Percentiles rank a stretch among this genome's conserved stretches.
phyloP scores from a whole-genome alignment of 495 filamentous ascomycete species.

The Thermochaetoides thermophila region DNA sequence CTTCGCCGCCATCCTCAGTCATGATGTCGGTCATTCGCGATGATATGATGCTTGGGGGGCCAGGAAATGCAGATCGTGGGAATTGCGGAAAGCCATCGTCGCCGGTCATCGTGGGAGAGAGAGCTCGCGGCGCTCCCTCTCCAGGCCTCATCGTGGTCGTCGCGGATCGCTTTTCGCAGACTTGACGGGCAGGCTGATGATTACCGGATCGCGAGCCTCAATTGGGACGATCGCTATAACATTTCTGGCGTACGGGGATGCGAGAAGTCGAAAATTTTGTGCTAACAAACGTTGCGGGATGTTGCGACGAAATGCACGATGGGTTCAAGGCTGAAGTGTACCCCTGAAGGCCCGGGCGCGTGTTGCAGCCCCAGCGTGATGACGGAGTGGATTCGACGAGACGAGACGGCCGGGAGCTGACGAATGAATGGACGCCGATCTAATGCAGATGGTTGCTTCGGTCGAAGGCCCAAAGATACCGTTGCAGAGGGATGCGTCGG shows the following conservation, averaged over 20 bases:
- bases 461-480: too few relatives aligned
- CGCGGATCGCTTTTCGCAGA: too few relatives aligned
- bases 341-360: conserved; percentile 15
- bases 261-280: too few relatives aligned
- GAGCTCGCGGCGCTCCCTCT: conserved; percentile 18
- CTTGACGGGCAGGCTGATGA: too few relatives aligned
- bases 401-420: conserved; percentile 1
- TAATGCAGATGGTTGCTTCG: too few relatives aligned
- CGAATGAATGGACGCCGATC: too few relatives aligned
- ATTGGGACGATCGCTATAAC: conserved; percentile 1
- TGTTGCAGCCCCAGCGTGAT: conserved; percentile 2
- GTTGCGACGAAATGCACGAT: too few relatives aligned
- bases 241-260: conserved; percentile 4
- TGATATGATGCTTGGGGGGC: conserved; percentile 56
- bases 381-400: background rate
- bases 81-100: conserved; percentile 29
- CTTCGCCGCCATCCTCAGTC: conserved; percentile 36
- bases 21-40: conserved; percentile 73
- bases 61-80: conserved; percentile 19
- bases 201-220: conserved; percentile 3
- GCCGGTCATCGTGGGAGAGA: conserved; percentile 20
- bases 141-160: conserved; percentile 20
- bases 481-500: too few relatives aligned
- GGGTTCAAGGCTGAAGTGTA: too few relatives aligned
- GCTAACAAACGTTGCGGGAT: too few relatives aligned